Percentiles rank a stretch among this genome's conserved stretches.
Evolutionary conservation across 1,139 yeast species (phyloP).

Genomic region (Saccharomycopsis hybrid): DNA sequence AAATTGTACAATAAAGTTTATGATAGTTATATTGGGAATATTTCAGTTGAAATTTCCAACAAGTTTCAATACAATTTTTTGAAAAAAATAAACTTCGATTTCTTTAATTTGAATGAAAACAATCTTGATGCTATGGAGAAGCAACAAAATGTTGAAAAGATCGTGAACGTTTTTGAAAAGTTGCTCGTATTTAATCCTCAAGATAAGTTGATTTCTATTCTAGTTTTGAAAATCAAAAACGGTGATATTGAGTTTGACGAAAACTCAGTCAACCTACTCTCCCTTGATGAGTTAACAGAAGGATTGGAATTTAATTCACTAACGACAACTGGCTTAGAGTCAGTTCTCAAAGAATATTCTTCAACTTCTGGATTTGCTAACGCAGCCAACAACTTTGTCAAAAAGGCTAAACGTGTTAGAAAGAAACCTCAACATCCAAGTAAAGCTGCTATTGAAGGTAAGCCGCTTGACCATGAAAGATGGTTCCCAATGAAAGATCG

Average conservation of each 20-base stretch:
- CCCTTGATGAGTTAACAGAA: conserved; percentile 6
- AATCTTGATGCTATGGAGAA: background rate
- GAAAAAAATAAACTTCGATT: conserved; percentile 16
- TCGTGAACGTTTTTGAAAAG: conserved; percentile 11
- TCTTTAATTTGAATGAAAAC: conserved; percentile 8
- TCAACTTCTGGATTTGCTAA: background rate
- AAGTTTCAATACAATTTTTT: conserved; percentile 17
- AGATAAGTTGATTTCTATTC: conserved; percentile 11
- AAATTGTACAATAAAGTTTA: conserved; percentile 9
- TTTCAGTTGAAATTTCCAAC: conserved; percentile 2
- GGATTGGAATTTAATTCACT: conserved; percentile 5
- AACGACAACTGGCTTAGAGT: conserved; percentile 4
- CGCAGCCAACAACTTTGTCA: conserved; percentile 2
- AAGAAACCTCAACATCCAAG: conserved; percentile 35
- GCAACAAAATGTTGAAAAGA: conserved; percentile 3
- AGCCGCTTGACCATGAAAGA: conserved; percentile 58
- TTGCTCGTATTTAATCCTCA: conserved; percentile 9
- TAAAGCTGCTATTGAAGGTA: conserved; percentile 18
- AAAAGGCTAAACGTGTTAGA: conserved; percentile 22
- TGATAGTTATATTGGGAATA: background rate
- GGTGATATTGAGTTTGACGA: background rate
- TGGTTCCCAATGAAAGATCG: conserved; percentile 90
- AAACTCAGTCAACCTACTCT: background rate
- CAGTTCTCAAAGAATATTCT: conserved; percentile 3
- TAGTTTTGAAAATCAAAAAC: conserved; percentile 4